Conservation (phyloP, 2,329 filamentous ascomycete species). For the Alternaria triticina region DNA sequence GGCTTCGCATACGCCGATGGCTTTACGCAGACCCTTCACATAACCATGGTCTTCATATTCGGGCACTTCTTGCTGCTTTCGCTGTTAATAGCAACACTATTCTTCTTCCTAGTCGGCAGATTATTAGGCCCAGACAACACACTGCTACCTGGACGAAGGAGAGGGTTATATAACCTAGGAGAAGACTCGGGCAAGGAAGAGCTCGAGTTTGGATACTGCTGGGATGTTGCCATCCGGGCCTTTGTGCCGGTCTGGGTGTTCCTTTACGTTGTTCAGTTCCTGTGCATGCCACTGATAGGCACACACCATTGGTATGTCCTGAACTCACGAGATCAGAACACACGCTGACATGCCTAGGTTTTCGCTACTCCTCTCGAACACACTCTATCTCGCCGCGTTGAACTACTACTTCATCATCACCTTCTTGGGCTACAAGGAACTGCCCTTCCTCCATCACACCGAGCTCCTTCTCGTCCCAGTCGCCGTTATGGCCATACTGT, state of each 20-base stretch:
- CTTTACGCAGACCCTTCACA: conserved; percentile 51
- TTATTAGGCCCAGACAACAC: conserved; percentile 65
- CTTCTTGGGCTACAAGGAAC: conserved; percentile 72
- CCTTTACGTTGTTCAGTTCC: conserved; percentile 70
- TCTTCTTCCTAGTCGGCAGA: conserved; percentile 68
- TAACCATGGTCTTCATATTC: conserved; percentile 58
- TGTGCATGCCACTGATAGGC: conserved; percentile 67
- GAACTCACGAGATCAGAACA: not conserved
- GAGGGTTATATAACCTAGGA: conserved; percentile 64
- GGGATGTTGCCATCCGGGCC: conserved; percentile 71
- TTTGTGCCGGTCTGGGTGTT: conserved; percentile 73
- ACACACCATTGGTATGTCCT: conserved; percentile 57
- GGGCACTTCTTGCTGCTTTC: conserved; percentile 68
- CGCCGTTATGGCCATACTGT: conserved; percentile 64
- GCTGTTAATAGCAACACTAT: conserved; percentile 65
- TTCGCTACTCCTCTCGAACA: conserved; percentile 67
- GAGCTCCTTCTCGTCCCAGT: conserved; percentile 69
- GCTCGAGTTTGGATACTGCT: conserved; percentile 74
- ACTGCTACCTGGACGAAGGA: conserved; percentile 58
- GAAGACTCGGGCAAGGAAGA: conserved; percentile 58
- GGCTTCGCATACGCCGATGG: conserved; percentile 62
- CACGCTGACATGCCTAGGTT: conserved; percentile 45
- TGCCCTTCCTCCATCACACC: conserved; percentile 71
- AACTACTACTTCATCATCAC: conserved; percentile 73
- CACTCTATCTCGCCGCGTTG: conserved; percentile 69